Evolutionary conservation across 2,329 filamentous ascomycete species (phyloP).

Genomic region (Tetracladium maxilliforme): DNA sequence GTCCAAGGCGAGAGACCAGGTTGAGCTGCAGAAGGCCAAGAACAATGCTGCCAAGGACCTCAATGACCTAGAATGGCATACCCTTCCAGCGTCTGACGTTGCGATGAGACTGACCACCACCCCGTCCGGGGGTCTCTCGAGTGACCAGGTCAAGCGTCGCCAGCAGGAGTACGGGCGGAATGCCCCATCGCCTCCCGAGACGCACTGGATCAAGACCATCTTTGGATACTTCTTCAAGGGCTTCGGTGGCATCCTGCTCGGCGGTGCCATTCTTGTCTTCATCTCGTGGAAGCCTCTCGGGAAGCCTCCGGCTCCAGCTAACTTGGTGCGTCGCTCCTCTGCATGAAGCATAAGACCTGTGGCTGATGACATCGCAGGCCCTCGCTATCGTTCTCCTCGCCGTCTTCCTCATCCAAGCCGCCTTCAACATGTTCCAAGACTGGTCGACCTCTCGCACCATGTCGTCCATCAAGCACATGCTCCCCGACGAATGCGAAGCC

Average conservation of each 20-base stretch:
- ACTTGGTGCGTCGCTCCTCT: no score
- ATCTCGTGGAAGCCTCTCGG: conserved; percentile 65
- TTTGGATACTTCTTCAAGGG: conserved; percentile 64
- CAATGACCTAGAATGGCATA: conserved; percentile 54
- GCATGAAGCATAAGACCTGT: no score
- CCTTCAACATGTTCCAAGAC: conserved; percentile 58
- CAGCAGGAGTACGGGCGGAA: conserved; percentile 51
- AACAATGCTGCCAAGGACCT: conserved; percentile 34
- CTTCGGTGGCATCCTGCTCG: conserved; percentile 56
- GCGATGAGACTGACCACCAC: conserved; percentile 42
- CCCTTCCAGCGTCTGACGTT: conserved; percentile 39
- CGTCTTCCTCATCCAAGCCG: conserved; percentile 56
- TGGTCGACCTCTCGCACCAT: conserved; percentile 67
- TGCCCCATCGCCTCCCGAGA: conserved; percentile 48
- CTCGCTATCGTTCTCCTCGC: conserved; percentile 58
- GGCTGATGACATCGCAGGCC: no score
- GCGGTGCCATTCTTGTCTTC: conserved; percentile 59
- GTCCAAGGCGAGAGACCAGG: conserved; percentile 28
- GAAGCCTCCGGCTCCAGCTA: conserved; percentile 54
- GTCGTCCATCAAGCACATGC: conserved; percentile 66
- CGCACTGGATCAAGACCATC: conserved; percentile 39
- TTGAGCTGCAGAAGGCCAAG: conserved; percentile 24
- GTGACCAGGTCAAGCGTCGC: conserved; percentile 37
- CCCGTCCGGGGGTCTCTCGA: conserved; percentile 39
- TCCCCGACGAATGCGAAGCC: conserved; percentile 58